Base-by-base conservation (phyloP, 177 flowering plant genomes). In the Vitis hybrid region DNA sequence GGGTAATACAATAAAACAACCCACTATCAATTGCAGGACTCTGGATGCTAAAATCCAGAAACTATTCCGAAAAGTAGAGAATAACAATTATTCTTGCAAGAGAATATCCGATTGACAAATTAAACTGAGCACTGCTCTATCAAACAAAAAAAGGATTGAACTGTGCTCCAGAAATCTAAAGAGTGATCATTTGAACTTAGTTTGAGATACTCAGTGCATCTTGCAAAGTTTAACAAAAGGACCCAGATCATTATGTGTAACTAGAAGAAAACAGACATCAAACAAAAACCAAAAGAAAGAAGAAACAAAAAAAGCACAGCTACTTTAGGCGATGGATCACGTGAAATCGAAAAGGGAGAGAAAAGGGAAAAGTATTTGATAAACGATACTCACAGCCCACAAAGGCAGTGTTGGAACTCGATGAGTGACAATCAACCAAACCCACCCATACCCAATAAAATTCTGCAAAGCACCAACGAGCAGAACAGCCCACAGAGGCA, bases 371-470 rank as follows among this genome's bases (percentile, higher is more conserved):
- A 7, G 45, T 63, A 62, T 6, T 3, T 12, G 11, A 59, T 66
- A 50, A 30, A 11, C 11, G 23, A 57, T 54, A 86, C 98, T 89
- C 75, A 94, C 98, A 81, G 86, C 98, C 99, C 99, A 96, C 66
- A 96, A 73, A 56, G 98, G 97, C 74, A 93, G 66, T 68, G 54
- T 67, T 0, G 97, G 89, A 56, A 78, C 81, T 72, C 91, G 80
- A 30, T 84, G 84, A 1, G 97, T 93, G 45, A 93, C 90, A 30
- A 93, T 72, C 63, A 93, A 83, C 99, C 99, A 93, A 72, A 93
- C 94, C 95, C 84, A 85, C 51, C 98, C 98, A 77, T 96, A 92
- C 2, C 99, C 99, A 77, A 93, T 57, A 65, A 96, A 76, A 75
- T 96, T 96, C 91, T 86, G 89, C 8, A 87, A 1, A 63, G 88